Evolutionary conservation across 179 eudicot genomes (phyloP).

Genomic region (Nepenthes alata): DNA sequence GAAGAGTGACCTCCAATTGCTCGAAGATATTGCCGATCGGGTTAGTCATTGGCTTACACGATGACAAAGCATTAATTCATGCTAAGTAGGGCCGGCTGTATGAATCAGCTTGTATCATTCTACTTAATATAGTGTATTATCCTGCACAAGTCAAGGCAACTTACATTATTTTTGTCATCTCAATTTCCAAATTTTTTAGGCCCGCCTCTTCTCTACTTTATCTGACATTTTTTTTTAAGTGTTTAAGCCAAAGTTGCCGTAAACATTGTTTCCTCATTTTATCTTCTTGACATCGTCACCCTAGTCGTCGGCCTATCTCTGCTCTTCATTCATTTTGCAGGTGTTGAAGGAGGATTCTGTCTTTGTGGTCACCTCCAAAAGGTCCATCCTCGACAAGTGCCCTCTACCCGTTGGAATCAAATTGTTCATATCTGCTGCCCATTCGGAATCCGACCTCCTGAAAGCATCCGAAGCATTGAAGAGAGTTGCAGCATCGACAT

Average conservation of each 20-base stretch:
- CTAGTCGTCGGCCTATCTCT: too few relatives aligned
- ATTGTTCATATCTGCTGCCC: slow-evolving; percentile 66
- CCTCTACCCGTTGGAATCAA: slow-evolving; percentile 55
- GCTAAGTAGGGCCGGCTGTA: neutral
- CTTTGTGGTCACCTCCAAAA: slow-evolving; percentile 50
- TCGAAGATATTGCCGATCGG: slow-evolving; percentile 59
- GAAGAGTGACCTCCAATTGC: slow-evolving; percentile 53
- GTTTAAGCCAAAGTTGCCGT: too few relatives aligned
- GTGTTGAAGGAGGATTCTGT: slow-evolving; percentile 48
- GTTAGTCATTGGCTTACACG: slow-evolving; percentile 22
- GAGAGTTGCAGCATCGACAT: slow-evolving; percentile 28
- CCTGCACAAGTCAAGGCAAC: too few relatives aligned
- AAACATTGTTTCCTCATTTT: too few relatives aligned
- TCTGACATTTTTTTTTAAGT: too few relatives aligned
- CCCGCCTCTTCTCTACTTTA: too few relatives aligned
- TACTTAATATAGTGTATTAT: neutral
- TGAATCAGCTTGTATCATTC: neutral
- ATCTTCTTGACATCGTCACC: too few relatives aligned
- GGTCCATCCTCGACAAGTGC: slow-evolving; percentile 68
- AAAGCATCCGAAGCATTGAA: slow-evolving; percentile 48
- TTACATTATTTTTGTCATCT: too few relatives aligned
- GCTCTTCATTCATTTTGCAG: slow-evolving; percentile 24
- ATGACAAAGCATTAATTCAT: too few relatives aligned
- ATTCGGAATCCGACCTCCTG: slow-evolving; percentile 53
- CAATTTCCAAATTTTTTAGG: too few relatives aligned